Evolutionary conservation across 176 grass and related monocot genomes (phyloP), one percentile per base, ranked within the genome.

Genomic region (Tillandsia fasciculata): DNA sequence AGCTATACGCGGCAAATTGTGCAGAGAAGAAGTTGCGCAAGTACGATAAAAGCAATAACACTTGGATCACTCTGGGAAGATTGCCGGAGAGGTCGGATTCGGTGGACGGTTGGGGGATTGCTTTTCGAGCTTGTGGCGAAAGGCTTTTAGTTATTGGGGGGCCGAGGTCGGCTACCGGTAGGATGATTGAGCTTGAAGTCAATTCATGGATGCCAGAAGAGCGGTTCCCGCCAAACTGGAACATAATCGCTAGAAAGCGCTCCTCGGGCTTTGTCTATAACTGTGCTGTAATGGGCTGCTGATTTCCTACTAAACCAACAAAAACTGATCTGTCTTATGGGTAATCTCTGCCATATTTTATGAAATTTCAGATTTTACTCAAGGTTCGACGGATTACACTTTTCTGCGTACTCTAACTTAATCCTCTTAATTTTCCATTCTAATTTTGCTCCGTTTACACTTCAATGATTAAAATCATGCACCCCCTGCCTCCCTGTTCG

Each of bases 271-370:
- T 96, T 83, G 91, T 96, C 67, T 96, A 87, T 85, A 96, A 96
- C 76, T 96, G 91, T 0, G 91, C 91, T 67, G 91, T 90, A 48
- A 96, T 96, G 91, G 79, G 91, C 50, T 96, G 91, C 84, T 96
- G 81, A 96, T 73, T 84, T 87, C 70, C 70, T 48, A 71, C 54
- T 51, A 58, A 51, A n/a, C 70, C 63, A 78, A 79, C 29, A 61
- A 51, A 56, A 52, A 68, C 49, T 77, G 64, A 77, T 77, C 72
- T 65, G 47, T 28, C 27, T 56, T 52, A 68, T 26, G 51, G 74
- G 9, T 13, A 68, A 68, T 68, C 67, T 77, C 26, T 54, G 67
- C 74, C 74, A 14, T 68, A 23, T 50, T 68, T 77, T 47, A 67
- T 53, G 12, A 64, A 53, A 65, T 71, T 65, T 79, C 58, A 79